Evolutionary conservation across 2,329 filamentous ascomycete species (phyloP), one percentile per base, ranked within the genome.

Genomic region (Helicocarpus griseus): DNA sequence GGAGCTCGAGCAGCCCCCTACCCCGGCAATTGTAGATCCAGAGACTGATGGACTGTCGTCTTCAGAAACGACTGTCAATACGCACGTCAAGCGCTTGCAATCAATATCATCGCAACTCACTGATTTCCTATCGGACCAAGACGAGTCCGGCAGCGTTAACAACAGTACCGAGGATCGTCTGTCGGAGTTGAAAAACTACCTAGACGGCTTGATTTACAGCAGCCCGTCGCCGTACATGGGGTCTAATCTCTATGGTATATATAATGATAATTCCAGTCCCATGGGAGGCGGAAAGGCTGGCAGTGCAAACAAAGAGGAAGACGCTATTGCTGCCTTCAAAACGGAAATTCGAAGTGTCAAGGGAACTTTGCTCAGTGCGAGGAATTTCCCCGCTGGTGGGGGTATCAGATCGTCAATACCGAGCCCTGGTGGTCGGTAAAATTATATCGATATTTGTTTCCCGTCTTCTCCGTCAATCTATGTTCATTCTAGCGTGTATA

Each of bases 321-420:
- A 82, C 59, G 78, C 77, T n/a, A 75, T 82, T 51, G 72, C 78
- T 13, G 70, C 72, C 33, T 67, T 84, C 56, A 80, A 78, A 63
- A 72, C 73, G 39, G 80, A 84, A 58, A 83, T 85, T 49, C 68
- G 80, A 51, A 74, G 77, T 31, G 76, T 84, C 19, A 85, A 85
- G 64, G 81, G 81, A 11, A 79, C 81, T 2, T 69, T 85, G 51
- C 62, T 85, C 55, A 82, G 79, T 61, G 78, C 80, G 7, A 77
- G 78, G 56, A 80, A 82, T 55, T 85, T 85, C 56, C 78, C 76
- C 7, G 41, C 55, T 21, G 63, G 55, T n/a, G 44, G 46, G 14
- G 49, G 49, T 14, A 28, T 40, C 13, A 49, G 47, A 39, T 39
- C 35, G 7, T 9, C 28, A 5, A 33, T 43, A 19, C 24, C 48